Percentiles rank a stretch among this genome's conserved stretches.
phyloP scores from a whole-genome alignment of 148 eudicot species.

The Drosera capensis region DNA sequence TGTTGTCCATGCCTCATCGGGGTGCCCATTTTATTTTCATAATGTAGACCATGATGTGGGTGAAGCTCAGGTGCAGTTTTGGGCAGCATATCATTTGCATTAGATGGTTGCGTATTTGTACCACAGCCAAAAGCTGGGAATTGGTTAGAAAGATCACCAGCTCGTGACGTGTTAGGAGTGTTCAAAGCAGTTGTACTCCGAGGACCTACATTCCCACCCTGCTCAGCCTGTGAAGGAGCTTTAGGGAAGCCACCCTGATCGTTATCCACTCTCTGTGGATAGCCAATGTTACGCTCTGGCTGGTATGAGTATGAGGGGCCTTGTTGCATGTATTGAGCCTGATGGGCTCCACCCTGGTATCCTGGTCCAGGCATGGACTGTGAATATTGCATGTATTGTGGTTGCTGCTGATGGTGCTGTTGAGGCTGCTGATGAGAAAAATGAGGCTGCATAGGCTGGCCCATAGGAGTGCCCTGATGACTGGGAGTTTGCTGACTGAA shows the following conservation, averaged over 20 bases:
- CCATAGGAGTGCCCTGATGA: conserved; percentile 26
- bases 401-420: conserved; percentile 40
- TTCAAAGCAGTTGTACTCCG: conserved; percentile 24
- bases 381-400: conserved; percentile 40
- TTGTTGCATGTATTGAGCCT: conserved; percentile 36
- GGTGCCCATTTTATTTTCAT: conserved; percentile 49
- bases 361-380: conserved; percentile 35
- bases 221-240: conserved; percentile 33
- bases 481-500: conserved; percentile 27
- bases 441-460: conserved; percentile 32
- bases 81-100: conserved; percentile 17
- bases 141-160: conserved; percentile 33
- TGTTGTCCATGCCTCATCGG: conserved; percentile 40
- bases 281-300: conserved; percentile 38
- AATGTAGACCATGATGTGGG: conserved; percentile 36
- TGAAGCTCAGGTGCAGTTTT: conserved; percentile 32
- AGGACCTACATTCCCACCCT: conserved; percentile 18
- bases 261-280: conserved; percentile 38
- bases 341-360: conserved; percentile 36
- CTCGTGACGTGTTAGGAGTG: conserved; percentile 29
- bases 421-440: conserved; percentile 14
- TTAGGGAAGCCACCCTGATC: conserved; percentile 32
- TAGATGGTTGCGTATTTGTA: conserved; percentile 29
- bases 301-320: conserved; percentile 36
- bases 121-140: conserved; percentile 27